Percentiles rank a stretch among this genome's conserved stretches.
phyloP scores from a whole-genome alignment of 148 eudicot genomes.

The Vaccinium vitisidaea region DNA sequence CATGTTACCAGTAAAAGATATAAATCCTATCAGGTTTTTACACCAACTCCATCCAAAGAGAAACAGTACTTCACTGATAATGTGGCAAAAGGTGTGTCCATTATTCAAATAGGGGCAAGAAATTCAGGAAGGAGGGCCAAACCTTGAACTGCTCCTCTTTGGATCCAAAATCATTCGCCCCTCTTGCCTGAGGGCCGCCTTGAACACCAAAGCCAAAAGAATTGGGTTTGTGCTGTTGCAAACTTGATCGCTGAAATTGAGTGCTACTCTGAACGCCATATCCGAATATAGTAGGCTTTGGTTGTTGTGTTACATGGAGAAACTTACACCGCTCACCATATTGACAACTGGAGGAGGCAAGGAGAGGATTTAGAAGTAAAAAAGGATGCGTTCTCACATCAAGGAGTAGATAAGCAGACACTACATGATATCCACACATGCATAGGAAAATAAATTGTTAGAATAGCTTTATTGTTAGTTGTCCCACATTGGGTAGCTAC shows the following conservation, averaged over 20 bases:
- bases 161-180: conserved; percentile 39
- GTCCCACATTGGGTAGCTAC: too few species aligned
- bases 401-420: too few species aligned
- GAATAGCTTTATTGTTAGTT: too few species aligned
- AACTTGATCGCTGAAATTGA: conserved; percentile 44
- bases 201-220: conserved; percentile 90
- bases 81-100: background rate
- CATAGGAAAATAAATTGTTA: background rate
- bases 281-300: conserved; percentile 57
- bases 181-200: conserved; percentile 43
- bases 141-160: conserved; percentile 63
- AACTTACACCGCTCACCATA: conserved; percentile 82
- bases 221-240: conserved; percentile 64
- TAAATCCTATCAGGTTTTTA: background rate
- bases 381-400: background rate
- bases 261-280: conserved; percentile 61
- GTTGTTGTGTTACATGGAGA: conserved; percentile 52
- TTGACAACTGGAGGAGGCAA: conserved; percentile 59
- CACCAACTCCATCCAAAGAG: background rate
- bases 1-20: background rate
- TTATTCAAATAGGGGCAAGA: background rate
- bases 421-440: background rate
- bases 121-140: background rate
- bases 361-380: background rate
- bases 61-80: background rate